Percentiles rank a stretch among this genome's conserved stretches.
Conservation (phyloP, 805 yeast genomes). For the Suhomyces sp. region DNA sequence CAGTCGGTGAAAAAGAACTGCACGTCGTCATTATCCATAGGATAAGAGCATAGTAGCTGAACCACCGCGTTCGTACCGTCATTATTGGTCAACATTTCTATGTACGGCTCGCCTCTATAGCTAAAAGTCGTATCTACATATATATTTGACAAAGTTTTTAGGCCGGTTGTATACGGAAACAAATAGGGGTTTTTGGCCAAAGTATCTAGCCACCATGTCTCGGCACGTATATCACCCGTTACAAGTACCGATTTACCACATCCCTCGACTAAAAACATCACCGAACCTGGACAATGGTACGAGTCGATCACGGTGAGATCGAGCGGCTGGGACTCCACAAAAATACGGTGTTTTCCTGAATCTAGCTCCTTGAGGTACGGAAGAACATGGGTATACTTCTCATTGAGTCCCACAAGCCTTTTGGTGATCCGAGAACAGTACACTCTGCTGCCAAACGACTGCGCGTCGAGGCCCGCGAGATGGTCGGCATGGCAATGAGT, state of each 20-base stretch:
- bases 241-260: slow-evolving; percentile 35
- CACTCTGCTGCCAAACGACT: slow-evolving; percentile 38
- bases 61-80: slow-evolving; percentile 38
- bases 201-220: slow-evolving; percentile 46
- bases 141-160: slow-evolving; percentile 38
- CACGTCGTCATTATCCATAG: slow-evolving; percentile 36
- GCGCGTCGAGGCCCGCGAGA: slow-evolving; percentile 43
- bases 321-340: slow-evolving; percentile 16
- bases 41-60: slow-evolving; percentile 39
- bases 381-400: slow-evolving; percentile 15
- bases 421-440: slow-evolving; percentile 48
- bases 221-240: slow-evolving; percentile 61
- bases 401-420: slow-evolving; percentile 18
- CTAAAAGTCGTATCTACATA: slow-evolving; percentile 57
- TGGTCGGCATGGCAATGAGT: slow-evolving; percentile 60
- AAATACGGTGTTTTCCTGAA: slow-evolving; percentile 12
- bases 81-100: slow-evolving; percentile 41
- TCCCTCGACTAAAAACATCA: slow-evolving; percentile 49
- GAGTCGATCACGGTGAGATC: slow-evolving; percentile 45
- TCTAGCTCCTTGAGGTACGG: slow-evolving; percentile 18
- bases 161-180: slow-evolving; percentile 38
- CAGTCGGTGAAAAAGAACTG: slow-evolving; percentile 40
- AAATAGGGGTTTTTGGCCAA: slow-evolving; percentile 38
- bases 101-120: slow-evolving; percentile 47
- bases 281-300: slow-evolving; percentile 61